Conservation (phyloP, 78 protist genomes). For the Pigoraptor vietnamica region DNA sequence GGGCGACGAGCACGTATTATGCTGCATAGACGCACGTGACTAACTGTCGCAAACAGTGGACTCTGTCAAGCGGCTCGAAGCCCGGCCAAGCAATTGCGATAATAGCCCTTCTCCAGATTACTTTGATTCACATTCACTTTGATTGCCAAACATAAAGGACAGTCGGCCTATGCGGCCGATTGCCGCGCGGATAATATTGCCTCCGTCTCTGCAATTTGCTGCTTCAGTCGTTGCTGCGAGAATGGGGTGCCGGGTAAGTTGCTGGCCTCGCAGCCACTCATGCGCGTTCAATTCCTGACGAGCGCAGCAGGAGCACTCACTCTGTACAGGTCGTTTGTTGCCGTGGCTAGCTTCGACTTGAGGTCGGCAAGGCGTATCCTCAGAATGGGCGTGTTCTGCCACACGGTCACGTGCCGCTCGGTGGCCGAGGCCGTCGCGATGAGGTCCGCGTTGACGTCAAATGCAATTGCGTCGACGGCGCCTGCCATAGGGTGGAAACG, state of each 20-base stretch:
- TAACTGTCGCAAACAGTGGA: too few relatives aligned
- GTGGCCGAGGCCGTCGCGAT: not conserved
- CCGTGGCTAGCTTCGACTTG: not conserved
- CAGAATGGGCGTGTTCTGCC: not conserved
- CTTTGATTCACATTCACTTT: too few relatives aligned
- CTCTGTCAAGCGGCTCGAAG: too few relatives aligned
- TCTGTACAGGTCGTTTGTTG: not conserved
- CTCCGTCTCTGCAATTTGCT: not conserved
- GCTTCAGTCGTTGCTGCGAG: not conserved
- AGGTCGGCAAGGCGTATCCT: not conserved
- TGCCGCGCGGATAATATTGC: too few relatives aligned
- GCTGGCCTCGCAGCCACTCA: not conserved
- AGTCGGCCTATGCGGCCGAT: too few relatives aligned
- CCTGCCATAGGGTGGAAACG: too few relatives aligned
- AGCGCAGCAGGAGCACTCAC: not conserved
- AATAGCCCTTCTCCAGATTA: too few relatives aligned
- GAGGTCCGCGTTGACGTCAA: not conserved
- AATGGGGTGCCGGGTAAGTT: not conserved
- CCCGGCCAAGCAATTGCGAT: too few relatives aligned
- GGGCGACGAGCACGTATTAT: too few relatives aligned
- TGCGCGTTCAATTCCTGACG: too few relatives aligned
- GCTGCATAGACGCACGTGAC: too few relatives aligned
- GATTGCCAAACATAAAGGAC: too few relatives aligned
- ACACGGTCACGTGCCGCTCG: not conserved
- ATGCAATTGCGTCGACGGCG: not conserved